Conservation (phyloP, 306 rosid genomes). For the Pterocarpus macrocarpus region DNA sequence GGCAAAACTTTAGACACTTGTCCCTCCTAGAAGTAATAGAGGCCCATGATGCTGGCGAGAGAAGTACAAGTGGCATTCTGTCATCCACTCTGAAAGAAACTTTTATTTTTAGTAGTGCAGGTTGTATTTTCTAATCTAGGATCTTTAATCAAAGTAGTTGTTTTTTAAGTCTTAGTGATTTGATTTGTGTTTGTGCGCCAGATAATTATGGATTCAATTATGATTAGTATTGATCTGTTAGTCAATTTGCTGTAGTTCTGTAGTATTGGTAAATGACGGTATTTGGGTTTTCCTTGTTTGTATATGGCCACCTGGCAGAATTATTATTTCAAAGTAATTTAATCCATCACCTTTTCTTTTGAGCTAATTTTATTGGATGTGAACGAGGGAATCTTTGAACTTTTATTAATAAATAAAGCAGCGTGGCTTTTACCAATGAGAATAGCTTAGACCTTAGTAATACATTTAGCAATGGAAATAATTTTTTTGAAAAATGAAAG, state of each 20-base stretch:
- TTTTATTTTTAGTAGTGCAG: neutral
- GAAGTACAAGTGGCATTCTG: neutral
- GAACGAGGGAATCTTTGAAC: neutral
- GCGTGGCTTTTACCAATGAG: neutral
- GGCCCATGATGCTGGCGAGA: neutral
- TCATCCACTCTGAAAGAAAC: neutral
- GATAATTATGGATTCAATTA: neutral
- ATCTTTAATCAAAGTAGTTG: neutral
- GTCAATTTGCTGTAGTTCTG: neutral
- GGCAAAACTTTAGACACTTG: slow-evolving; percentile 58
- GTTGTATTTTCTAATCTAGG: neutral
- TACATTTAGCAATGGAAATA: neutral
- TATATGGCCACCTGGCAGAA: no score
- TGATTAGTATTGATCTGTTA: neutral
- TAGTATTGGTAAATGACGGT: no score
- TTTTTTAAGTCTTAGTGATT: no score
- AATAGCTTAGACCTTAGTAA: neutral
- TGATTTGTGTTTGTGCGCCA: no score
- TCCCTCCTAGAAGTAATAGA: neutral
- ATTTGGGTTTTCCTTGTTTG: no score
- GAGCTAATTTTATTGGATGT: neutral
- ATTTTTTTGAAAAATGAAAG: no score
- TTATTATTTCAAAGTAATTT: neutral
- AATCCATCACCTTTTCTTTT: neutral
- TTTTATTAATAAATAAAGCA: neutral